Evolutionary conservation across 495 filamentous ascomycete species (phyloP), one percentile per base, ranked within the genome.

Genomic region (Lichina pygmaea): DNA sequence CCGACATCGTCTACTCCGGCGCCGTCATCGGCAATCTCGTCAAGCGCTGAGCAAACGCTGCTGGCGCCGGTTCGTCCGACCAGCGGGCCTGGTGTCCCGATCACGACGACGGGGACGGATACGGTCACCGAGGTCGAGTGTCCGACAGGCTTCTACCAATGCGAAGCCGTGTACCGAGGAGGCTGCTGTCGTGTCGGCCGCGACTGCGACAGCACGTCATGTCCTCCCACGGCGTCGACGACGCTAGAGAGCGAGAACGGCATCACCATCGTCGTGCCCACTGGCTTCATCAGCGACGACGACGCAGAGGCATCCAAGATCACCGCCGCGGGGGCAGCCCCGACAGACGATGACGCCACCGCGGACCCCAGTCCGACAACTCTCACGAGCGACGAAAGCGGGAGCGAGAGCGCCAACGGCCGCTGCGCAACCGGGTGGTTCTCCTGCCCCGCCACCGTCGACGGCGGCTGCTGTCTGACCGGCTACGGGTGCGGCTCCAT

Each of bases 101-200:
- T 51, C 15, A 55, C 50, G 16, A 47, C 61, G 15, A 49, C 55
- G 30, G 57, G 53, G 9, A 57, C 53, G 8, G 13, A 39, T 5
- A 68, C 61, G 38, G 52, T 53, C 30, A 60, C 58, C n/a, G 60
- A 55, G 45, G 57, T 66, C 17, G 59, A 65, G 46, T 81, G 77
- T 51, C 79, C 84, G 11, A 70, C 73, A 0, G 75, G 80, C 2
- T 81, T 81, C 63, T 89, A 89, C 59, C 68, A 73, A 44, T 77
- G 79, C 55, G 68, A 65, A 42, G 70, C 70, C 0, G 66, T 69
- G 44, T 73, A 79, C 47, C 66, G 71, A 3, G 74, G 73, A 41
- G 80, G 80, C 5, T 89, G 81, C 59, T 89, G 81, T 58, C 78
- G 75, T 24, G 80, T 80, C 6, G 85, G 82, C 1, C 71, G 85